Percentiles rank a stretch among this genome's conserved stretches.
Conservation (phyloP, 345 rosid species). For the Xanthoceras sorbifolium region DNA sequence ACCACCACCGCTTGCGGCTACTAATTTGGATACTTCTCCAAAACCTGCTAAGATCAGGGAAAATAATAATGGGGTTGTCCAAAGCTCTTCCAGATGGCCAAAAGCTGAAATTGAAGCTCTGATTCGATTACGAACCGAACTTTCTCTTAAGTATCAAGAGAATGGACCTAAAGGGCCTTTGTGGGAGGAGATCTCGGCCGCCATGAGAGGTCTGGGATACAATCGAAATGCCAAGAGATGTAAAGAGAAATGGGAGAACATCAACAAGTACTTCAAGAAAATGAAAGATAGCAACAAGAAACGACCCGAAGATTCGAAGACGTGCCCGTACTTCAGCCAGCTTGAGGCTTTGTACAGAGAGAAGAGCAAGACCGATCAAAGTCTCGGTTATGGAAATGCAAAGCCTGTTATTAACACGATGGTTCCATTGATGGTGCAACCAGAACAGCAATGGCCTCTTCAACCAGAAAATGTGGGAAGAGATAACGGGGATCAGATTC, state of each 20-base stretch:
- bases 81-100: constrained; percentile 58
- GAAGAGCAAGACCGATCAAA: constrained; percentile 29
- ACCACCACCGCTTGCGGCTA: neutral
- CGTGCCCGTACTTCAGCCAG: constrained; percentile 57
- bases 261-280: constrained; percentile 69
- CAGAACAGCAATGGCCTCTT: constrained; percentile 57
- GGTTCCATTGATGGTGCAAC: constrained; percentile 46
- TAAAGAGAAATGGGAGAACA: constrained; percentile 74
- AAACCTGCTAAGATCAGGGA: constrained; percentile 24
- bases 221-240: constrained; percentile 55
- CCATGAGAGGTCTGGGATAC: constrained; percentile 49
- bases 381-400: constrained; percentile 19
- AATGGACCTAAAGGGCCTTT: constrained; percentile 60
- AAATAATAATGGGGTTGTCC: neutral
- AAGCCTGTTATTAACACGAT: constrained; percentile 20
- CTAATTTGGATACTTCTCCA: neutral
- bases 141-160: constrained; percentile 47
- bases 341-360: constrained; percentile 53
- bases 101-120: constrained; percentile 54
- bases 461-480: constrained; percentile 17
- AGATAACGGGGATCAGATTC: constrained; percentile 12
- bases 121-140: constrained; percentile 38
- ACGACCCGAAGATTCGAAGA: constrained; percentile 56
- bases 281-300: constrained; percentile 55
- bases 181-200: constrained; percentile 59